Conservation (phyloP, 768 basidiomycete species). For the Tricholomella constricta region DNA sequence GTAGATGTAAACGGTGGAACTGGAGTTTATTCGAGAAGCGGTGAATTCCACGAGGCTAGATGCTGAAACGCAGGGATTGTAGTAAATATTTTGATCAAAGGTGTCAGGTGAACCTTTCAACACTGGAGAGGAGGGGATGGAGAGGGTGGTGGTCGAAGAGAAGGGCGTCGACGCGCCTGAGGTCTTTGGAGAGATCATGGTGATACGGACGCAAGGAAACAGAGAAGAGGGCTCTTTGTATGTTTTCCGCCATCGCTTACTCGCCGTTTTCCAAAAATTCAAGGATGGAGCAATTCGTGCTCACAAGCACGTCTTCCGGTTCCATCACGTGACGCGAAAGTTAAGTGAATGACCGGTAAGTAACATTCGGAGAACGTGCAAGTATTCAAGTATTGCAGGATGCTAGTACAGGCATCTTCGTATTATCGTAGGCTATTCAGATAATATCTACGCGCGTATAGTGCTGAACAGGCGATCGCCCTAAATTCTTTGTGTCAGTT, state of each 20-base stretch:
- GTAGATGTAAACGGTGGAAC: conserved; percentile 76
- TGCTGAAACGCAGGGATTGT: conserved; percentile 50
- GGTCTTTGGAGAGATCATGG: conserved; percentile 18
- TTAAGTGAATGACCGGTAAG: background rate
- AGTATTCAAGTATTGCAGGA: background rate
- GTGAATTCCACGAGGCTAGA: conserved; percentile 71
- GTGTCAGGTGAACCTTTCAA: conserved; percentile 25
- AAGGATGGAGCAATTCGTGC: conserved; percentile 39
- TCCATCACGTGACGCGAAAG: conserved; percentile 15
- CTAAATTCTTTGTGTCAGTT: conserved; percentile 38
- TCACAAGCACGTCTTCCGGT: conserved; percentile 44
- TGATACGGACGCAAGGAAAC: conserved; percentile 1
- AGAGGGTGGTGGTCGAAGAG: conserved; percentile 42
- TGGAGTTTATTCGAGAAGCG: conserved; percentile 54
- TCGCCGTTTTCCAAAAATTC: conserved; percentile 20
- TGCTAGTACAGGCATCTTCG: background rate
- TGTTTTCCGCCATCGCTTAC: conserved; percentile 10
- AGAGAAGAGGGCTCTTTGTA: background rate
- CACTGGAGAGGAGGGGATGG: conserved; percentile 38
- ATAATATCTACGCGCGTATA: conserved; percentile 34
- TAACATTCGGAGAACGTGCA: too few relatives aligned
- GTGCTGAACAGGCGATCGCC: conserved; percentile 89
- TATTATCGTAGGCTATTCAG: background rate
- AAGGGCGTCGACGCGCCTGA: conserved; percentile 43
- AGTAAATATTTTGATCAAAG: conserved; percentile 33